Evolutionary conservation across 305 asterid species (phyloP), one percentile per base, ranked within the genome.

Genomic region (Withania somnifera): DNA sequence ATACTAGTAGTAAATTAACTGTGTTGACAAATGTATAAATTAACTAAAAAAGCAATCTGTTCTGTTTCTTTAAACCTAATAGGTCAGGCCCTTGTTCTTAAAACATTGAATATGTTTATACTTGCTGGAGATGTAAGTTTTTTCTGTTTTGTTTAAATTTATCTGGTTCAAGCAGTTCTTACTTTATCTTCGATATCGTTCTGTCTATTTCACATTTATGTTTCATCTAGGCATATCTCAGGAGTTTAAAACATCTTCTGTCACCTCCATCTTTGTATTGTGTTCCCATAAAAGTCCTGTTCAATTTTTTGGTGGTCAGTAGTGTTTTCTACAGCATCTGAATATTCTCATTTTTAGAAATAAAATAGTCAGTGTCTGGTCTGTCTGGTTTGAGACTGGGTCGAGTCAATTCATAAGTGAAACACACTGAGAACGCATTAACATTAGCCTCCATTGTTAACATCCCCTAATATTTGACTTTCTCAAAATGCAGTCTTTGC

Each of bases 401-500:
- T 45, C 38, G 1, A 71, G 78, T 71, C 22, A 7, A 79, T 11
- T 24, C 75, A 32, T 47, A 71, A 71, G 26, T 73, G 42, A 26
- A 47, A 47, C 60, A 61, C 50, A 50, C 47, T 1, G n/a, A 15
- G 61, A 50, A 79, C 1, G 30, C 53, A 34, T 58, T 22, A 22
- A 8, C 38, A 9, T 15, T 38, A 24, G 75, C 19, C 50, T 75
- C 22, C 17, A 5, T 28, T 28, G 69, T 61, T 6, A 61, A 26
- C 20, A 7, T 7, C 28, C n/a, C 26, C 60, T 63, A 30, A 45
- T 50, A 2, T 22, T 26, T 64, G 51, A 19, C 64, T 54, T 82
- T 38, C 1, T 54, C 15, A 17, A 36, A 20, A 52, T 82, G 84
- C 84, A 82, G 84, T 82, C 84, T n/a, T 71, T 82, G 84, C 80